Percentiles rank a stretch among this genome's conserved stretches.
Evolutionary conservation across 495 filamentous ascomycete species (phyloP).

Genomic region (Penicillium tannophilum): DNA sequence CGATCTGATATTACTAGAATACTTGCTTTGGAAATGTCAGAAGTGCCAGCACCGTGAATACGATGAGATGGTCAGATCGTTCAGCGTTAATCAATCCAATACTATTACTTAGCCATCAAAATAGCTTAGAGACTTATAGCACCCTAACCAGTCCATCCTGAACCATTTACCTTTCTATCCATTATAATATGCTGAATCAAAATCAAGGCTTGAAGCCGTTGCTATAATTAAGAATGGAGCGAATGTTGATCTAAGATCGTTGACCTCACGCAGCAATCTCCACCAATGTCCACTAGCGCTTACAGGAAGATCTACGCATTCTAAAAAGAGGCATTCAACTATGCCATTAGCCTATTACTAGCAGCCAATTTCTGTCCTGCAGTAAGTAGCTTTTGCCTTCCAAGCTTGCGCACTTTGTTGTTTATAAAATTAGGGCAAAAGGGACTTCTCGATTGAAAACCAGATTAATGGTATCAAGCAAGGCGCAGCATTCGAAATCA

Average conservation of each 20-base stretch:
- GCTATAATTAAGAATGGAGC: not conserved
- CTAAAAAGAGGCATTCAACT: not conserved
- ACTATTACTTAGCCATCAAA: no score
- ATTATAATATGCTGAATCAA: not conserved
- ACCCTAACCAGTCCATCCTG: not conserved
- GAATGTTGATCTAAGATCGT: not conserved
- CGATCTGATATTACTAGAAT: no score
- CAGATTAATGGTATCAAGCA: no score
- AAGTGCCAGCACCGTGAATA: no score
- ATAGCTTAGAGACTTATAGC: not conserved
- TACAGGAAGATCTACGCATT: not conserved
- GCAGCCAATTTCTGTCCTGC: no score
- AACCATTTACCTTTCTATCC: not conserved
- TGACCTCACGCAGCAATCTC: not conserved
- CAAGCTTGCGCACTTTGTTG: not conserved
- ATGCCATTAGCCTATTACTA: not conserved
- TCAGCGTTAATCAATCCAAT: no score
- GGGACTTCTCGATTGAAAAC: no score
- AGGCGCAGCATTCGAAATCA: no score
- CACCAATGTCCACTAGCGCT: not conserved
- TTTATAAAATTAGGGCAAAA: no score
- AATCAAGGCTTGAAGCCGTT: not conserved
- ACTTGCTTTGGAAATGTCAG: no score
- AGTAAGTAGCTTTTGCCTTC: not conserved
- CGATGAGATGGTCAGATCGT: no score